Percentiles rank a stretch among this genome's conserved stretches.
Conservation (phyloP, 441 rosid species). For the Erodium texanum region DNA sequence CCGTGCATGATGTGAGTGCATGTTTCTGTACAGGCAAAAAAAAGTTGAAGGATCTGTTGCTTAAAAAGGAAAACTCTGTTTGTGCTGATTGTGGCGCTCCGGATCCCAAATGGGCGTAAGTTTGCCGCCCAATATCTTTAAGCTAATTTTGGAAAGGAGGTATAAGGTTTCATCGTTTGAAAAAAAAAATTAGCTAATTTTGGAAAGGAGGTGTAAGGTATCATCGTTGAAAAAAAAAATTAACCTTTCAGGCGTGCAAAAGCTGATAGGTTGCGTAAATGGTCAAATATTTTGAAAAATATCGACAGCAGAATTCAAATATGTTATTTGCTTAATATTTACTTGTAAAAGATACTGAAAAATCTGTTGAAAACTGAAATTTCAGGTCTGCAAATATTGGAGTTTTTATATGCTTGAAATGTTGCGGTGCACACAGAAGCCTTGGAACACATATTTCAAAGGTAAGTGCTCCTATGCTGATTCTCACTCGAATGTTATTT, state of each 20-base stretch:
- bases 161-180: too few species aligned
- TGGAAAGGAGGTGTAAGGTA: not conserved
- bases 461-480: constrained; percentile 34
- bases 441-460: constrained; percentile 87
- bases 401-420: constrained; percentile 90
- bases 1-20: not conserved
- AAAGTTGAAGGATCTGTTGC: constrained; percentile 61
- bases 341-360: not conserved
- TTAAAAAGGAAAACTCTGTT: constrained; percentile 59
- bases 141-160: not conserved
- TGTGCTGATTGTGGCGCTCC: constrained; percentile 96
- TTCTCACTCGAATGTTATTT: not conserved
- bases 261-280: not conserved
- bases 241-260: not conserved
- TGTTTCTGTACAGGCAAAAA: constrained; percentile 47
- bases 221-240: not conserved
- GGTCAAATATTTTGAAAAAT: not conserved
- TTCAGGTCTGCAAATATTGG: constrained; percentile 96
- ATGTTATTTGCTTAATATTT: not conserved
- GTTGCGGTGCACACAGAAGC: constrained; percentile 93
- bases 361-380: constrained; percentile 14
- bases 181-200: not conserved
- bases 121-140: not conserved
- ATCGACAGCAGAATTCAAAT: not conserved
- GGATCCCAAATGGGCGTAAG: constrained; percentile 99